Percentiles rank a stretch among this genome's conserved stretches.
Evolutionary conservation across 225 moss, liverwort and hornwort species (phyloP).

Genomic region (Neckera pumila): DNA sequence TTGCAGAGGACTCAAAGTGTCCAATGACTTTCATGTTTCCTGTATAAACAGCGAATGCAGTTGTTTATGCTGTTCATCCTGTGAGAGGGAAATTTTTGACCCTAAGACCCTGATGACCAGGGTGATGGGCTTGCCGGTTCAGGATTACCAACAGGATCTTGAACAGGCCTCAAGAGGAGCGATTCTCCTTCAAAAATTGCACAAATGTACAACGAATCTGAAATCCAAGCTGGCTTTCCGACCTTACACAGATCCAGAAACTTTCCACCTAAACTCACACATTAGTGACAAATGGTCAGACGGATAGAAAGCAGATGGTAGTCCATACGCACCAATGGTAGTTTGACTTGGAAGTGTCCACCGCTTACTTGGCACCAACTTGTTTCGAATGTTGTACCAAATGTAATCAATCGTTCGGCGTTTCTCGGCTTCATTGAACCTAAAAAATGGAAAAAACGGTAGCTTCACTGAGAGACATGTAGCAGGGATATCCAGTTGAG

Average conservation of each 20-base stretch:
- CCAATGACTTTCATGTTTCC: background rate
- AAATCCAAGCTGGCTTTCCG: background rate
- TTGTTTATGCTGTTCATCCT: background rate
- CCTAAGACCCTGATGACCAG: background rate
- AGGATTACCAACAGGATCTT: background rate
- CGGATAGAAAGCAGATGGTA: constrained; percentile 39
- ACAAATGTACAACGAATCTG: background rate
- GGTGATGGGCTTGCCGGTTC: background rate
- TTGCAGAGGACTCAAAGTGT: background rate
- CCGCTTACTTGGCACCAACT: constrained; percentile 15
- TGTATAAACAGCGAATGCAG: background rate
- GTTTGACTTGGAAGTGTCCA: constrained; percentile 35
- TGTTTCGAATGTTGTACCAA: constrained; percentile 23
- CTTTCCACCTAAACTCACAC: constrained; percentile 43
- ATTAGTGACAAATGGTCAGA: constrained; percentile 54
- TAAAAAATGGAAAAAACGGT: background rate
- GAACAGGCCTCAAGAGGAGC: background rate
- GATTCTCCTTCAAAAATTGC: background rate
- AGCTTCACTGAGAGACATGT: background rate
- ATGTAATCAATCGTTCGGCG: constrained; percentile 63
- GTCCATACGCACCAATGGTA: constrained; percentile 27
- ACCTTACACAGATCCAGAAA: background rate
- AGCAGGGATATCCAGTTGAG: background rate
- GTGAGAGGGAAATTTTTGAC: too few relatives aligned
- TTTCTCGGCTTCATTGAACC: constrained; percentile 48